Evolutionary conservation across 2,329 filamentous ascomycete species (phyloP).

Genomic region (Colletotrichum lindemuthianum): DNA sequence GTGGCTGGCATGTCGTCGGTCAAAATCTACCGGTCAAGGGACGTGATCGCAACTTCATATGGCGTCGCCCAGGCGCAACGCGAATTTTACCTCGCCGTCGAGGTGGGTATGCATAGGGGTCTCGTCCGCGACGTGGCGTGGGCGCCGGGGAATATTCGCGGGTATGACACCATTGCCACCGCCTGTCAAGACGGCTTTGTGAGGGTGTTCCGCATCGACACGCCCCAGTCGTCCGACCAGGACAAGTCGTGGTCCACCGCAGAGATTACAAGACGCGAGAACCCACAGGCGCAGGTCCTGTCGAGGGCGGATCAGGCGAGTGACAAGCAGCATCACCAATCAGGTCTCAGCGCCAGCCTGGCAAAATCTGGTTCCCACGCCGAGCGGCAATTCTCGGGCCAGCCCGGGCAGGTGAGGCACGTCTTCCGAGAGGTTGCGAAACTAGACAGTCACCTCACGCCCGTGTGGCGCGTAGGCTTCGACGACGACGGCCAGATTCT

Average conservation of each 20-base stretch:
- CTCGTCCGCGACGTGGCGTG: constrained; percentile 90
- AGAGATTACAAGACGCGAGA: constrained; percentile 53
- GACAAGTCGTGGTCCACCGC: constrained; percentile 61
- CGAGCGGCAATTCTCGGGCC: constrained; percentile 63
- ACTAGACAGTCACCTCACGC: constrained; percentile 73
- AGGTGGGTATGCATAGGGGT: constrained; percentile 77
- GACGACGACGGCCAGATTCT: constrained; percentile 77
- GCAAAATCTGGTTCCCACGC: constrained; percentile 59
- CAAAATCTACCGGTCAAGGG: constrained; percentile 81
- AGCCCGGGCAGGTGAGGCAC: constrained; percentile 75
- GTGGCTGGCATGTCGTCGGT: constrained; percentile 88
- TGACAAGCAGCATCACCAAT: constrained; percentile 48
- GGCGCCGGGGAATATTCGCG: constrained; percentile 90
- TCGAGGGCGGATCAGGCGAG: constrained; percentile 37
- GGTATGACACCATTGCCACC: constrained; percentile 90
- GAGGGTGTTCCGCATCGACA: constrained; percentile 85
- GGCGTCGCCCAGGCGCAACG: constrained; percentile 68
- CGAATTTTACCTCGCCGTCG: constrained; percentile 86
- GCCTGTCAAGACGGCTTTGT: constrained; percentile 93
- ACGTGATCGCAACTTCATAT: constrained; percentile 62
- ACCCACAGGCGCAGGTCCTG: constrained; percentile 27
- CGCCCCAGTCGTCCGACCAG: constrained; percentile 59
- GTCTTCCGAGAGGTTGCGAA: constrained; percentile 70
- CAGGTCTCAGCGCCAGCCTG: constrained; percentile 62
- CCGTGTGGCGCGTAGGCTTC: constrained; percentile 81